phyloP scores from a whole-genome alignment of 2,329 filamentous ascomycete genomes.

The Fusarium illudens region DNA sequence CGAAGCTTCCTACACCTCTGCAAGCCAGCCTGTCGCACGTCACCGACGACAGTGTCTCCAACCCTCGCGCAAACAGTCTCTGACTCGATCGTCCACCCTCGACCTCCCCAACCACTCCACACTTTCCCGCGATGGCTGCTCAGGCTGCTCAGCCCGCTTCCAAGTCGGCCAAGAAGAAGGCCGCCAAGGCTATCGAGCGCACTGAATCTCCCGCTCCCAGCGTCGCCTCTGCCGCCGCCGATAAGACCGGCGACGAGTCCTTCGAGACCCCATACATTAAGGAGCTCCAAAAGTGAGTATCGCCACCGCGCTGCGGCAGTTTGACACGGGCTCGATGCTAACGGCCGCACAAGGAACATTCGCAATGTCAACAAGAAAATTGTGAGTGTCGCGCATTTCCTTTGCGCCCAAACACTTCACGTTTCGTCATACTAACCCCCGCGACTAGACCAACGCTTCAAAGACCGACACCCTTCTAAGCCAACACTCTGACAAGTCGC shows the following conservation, averaged over 20 bases:
- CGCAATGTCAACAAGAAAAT: constrained; percentile 96
- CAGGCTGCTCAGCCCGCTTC: constrained; percentile 67
- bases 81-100: constrained; percentile 21
- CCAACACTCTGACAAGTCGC: constrained; percentile 73
- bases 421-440: constrained; percentile 29
- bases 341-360: constrained; percentile 70
- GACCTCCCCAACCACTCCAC: constrained; percentile 10
- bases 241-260: constrained; percentile 63
- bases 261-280: constrained; percentile 82
- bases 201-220: constrained; percentile 65
- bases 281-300: constrained; percentile 85
- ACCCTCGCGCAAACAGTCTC: constrained; percentile 37
- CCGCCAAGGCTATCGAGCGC: constrained; percentile 59
- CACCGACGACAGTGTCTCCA: constrained; percentile 22
- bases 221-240: constrained; percentile 54
- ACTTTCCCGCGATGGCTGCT: constrained; percentile 64
- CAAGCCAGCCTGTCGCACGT: constrained; percentile 33
- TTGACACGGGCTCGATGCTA: constrained; percentile 17
- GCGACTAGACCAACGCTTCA: constrained; percentile 68
- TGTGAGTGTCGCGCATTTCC: constrained; percentile 61
- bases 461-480: constrained; percentile 76
- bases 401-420: constrained; percentile 2
- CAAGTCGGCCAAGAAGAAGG: constrained; percentile 76
- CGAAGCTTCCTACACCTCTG: constrained; percentile 13
- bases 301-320: background rate